Percentiles rank a stretch among this genome's conserved stretches.
Evolutionary conservation across 1,284 basidiomycete genomes (phyloP).

Genomic region (Boletus smithii): DNA sequence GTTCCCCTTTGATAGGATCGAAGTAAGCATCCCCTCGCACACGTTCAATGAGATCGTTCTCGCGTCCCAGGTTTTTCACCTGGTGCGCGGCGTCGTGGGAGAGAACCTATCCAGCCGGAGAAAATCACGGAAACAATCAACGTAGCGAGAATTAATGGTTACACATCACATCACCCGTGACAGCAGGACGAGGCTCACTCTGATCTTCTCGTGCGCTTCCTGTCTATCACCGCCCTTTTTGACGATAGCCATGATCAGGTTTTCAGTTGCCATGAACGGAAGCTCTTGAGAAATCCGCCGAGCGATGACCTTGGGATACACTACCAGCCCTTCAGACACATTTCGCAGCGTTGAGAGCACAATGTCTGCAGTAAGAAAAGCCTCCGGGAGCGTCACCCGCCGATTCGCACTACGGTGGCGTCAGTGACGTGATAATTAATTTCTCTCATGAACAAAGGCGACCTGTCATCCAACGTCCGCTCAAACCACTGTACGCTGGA

Average conservation of each 20-base stretch:
- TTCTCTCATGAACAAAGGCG: constrained; percentile 11
- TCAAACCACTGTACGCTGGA: constrained; percentile 95
- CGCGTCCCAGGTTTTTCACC: constrained; percentile 92
- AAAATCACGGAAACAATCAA: constrained; percentile 17
- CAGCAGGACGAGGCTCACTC: constrained; percentile 48
- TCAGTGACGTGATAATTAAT: constrained; percentile 8
- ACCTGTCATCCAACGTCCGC: constrained; percentile 92
- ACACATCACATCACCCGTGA: constrained; percentile 19
- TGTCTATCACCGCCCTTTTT: constrained; percentile 94
- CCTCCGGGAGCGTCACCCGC: constrained; percentile 93
- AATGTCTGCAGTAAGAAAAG: constrained; percentile 96
- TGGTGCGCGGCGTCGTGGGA: constrained; percentile 94
- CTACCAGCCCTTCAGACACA: constrained; percentile 94
- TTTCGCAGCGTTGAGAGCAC: constrained; percentile 95
- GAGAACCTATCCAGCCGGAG: constrained; percentile 54
- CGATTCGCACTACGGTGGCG: constrained; percentile 76
- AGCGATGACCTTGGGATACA: constrained; percentile 94
- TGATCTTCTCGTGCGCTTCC: constrained; percentile 94
- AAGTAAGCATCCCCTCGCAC: constrained; percentile 67
- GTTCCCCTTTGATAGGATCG: constrained; percentile 58
- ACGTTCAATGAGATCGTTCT: constrained; percentile 95
- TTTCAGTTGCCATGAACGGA: constrained; percentile 99
- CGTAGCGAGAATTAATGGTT: constrained; percentile 10
- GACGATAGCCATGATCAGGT: constrained; percentile 99
- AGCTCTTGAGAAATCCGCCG: constrained; percentile 92